Percentiles rank a stretch among this genome's conserved stretches.
phyloP scores from a whole-genome alignment of 2,329 filamentous ascomycete species.

The Aspergillus hortae region DNA sequence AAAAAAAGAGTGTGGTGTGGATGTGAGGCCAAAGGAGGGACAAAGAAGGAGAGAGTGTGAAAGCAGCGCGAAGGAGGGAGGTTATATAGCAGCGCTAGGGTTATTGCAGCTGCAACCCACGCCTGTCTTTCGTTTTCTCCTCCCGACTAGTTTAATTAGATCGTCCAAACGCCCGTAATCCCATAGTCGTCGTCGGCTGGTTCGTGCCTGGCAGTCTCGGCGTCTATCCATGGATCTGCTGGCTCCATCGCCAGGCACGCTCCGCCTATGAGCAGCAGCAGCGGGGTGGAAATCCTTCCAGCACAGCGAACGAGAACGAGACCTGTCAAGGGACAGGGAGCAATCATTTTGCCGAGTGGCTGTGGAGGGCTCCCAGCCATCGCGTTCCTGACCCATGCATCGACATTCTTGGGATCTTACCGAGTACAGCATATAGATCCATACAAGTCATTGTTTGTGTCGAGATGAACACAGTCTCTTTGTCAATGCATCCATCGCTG shows the following conservation, averaged over 20 bases:
- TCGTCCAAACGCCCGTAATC: background rate
- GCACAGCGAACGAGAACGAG: no score
- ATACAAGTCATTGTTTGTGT: no score
- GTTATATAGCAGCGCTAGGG: background rate
- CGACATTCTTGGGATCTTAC: background rate
- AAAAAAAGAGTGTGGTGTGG: background rate
- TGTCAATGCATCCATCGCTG: background rate
- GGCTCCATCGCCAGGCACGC: background rate
- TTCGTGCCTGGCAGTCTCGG: background rate
- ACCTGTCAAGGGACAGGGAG: no score
- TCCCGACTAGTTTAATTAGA: no score
- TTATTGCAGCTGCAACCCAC: no score
- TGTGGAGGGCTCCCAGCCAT: background rate
- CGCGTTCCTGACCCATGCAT: background rate
- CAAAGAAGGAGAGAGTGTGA: background rate
- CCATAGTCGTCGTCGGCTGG: background rate
- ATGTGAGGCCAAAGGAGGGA: background rate
- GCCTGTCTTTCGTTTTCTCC: no score
- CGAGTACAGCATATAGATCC: background rate
- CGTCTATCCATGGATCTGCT: background rate
- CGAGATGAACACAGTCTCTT: background rate
- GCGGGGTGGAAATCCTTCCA: no score
- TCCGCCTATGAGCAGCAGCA: no score
- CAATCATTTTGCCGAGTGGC: no score
- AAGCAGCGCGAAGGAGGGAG: background rate